Percentiles rank a stretch among this genome's conserved stretches.
Evolutionary conservation across 768 basidiomycete species (phyloP).

Genomic region (Russula sp.): DNA sequence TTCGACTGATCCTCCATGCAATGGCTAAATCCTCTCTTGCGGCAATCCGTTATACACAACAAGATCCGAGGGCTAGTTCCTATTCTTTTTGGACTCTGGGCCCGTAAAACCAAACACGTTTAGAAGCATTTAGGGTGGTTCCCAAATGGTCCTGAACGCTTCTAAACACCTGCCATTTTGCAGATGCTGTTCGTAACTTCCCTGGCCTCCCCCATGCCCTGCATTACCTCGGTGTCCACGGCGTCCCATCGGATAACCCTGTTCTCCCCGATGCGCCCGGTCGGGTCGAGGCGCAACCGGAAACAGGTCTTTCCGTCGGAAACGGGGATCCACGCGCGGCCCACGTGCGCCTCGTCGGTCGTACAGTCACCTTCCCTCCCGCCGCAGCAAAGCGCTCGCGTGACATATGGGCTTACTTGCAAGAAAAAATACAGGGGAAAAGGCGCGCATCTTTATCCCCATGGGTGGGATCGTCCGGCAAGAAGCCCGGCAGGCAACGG

Average conservation of each 20-base stretch:
- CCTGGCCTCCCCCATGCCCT: neutral
- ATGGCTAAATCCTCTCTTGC: neutral
- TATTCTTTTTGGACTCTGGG: neutral
- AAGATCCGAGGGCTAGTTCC: neutral
- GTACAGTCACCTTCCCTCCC: no score
- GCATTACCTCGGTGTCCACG: neutral
- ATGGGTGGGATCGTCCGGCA: no score
- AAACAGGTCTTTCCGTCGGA: neutral
- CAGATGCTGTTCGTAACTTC: neutral
- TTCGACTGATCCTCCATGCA: neutral
- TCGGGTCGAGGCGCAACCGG: neutral
- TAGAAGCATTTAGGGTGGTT: no score
- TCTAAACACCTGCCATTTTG: no score
- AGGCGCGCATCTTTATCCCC: no score
- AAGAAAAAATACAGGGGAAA: no score
- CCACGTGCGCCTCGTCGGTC: neutral
- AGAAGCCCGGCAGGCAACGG: no score
- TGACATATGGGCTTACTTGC: conserved; percentile 1
- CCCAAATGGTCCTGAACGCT: neutral
- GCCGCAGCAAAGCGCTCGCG: neutral
- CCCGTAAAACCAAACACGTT: neutral
- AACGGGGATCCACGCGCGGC: neutral
- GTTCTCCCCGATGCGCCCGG: neutral
- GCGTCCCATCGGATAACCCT: neutral
- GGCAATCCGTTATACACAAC: neutral